Evolutionary conservation across 495 filamentous ascomycete genomes (phyloP), one percentile per base, ranked within the genome.

Genomic region (Arthonia radiata): DNA sequence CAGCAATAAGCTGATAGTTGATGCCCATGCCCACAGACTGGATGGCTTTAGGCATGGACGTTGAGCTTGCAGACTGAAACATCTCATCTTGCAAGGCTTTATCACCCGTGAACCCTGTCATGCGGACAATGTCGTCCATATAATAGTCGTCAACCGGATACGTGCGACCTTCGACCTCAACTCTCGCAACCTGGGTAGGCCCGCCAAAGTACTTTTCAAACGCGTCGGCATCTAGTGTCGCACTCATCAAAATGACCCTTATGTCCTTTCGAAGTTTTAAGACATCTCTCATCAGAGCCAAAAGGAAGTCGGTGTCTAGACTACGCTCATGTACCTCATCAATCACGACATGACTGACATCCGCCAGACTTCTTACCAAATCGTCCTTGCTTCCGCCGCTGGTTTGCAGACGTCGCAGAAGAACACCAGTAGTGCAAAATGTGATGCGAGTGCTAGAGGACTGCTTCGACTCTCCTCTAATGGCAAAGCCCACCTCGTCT

Each of bases 291-390:
- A 94, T 51, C 14, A 97, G 61, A 19, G 80, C 78, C 19, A 97
- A 49, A 4, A 97, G 57, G 42, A 97, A 91, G 42, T 97, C 86
- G 1, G 82, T 93, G 39, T 97, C 86, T 5, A 97, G 54, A 49
- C 75, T 89, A 16, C 86, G 68, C 46, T 97, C 86, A 48, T 97
- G 86, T 13, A 97, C 89, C 47, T 97, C 86, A 40, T 97, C 86
- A 5, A 97, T 77, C 12, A 94, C 74, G 12, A 97, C 67, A 49
- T 97, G 89, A 30, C 76, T 92, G 27, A 94, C 71, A 46, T 90
- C 77, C 6, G 76, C 71, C 8, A 97, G 27, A 31, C 74, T 75
- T 25, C 66, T 64, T 9, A 77, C 66, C 4, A 90, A 63, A 37
- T 83, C 78, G 7, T 76, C 65, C 24, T 63, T 60, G 17, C 64